Conservation (phyloP, 108 stramenopile species). For the Skeletonema costatum region DNA sequence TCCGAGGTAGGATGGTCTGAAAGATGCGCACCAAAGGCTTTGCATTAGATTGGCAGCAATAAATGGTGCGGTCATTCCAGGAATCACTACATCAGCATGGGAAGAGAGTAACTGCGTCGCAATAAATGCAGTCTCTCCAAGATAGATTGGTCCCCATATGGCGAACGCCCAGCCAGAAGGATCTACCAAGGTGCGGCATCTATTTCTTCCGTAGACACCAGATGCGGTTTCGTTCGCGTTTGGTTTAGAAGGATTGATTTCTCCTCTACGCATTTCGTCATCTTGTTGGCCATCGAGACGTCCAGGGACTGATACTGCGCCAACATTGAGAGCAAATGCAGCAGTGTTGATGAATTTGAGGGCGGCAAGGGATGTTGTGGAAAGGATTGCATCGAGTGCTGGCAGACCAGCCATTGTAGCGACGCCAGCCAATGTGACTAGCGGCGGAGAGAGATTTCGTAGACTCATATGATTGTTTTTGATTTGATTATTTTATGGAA, state of each 20-base stretch:
- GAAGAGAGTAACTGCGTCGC: conserved; percentile 43
- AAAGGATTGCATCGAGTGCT: conserved; percentile 31
- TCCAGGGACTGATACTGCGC: conserved; percentile 61
- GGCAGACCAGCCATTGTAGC: conserved; percentile 49
- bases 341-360: conserved; percentile 49
- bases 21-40: conserved; percentile 73
- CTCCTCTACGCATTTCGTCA: conserved; percentile 39
- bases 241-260: conserved; percentile 34
- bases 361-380: conserved; percentile 18
- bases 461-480: conserved; percentile 25
- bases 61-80: conserved; percentile 53
- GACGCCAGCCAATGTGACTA: conserved; percentile 51
- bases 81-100: conserved; percentile 33
- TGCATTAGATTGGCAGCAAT: conserved; percentile 66
- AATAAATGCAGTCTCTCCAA: conserved; percentile 65
- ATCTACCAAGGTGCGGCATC: conserved; percentile 53
- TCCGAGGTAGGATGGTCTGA: conserved; percentile 57
- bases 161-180: conserved; percentile 80
- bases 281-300: conserved; percentile 63
- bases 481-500: neutral
- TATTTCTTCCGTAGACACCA: conserved; percentile 13
- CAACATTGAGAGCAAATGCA: conserved; percentile 53
- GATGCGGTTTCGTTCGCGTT: conserved; percentile 7
- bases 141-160: conserved; percentile 81
- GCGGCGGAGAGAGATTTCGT: conserved; percentile 43